Percentiles rank a stretch among this genome's conserved stretches.
Conservation (phyloP, 192 early-diverging fungal species). For the Funneliformis mosseae region DNA sequence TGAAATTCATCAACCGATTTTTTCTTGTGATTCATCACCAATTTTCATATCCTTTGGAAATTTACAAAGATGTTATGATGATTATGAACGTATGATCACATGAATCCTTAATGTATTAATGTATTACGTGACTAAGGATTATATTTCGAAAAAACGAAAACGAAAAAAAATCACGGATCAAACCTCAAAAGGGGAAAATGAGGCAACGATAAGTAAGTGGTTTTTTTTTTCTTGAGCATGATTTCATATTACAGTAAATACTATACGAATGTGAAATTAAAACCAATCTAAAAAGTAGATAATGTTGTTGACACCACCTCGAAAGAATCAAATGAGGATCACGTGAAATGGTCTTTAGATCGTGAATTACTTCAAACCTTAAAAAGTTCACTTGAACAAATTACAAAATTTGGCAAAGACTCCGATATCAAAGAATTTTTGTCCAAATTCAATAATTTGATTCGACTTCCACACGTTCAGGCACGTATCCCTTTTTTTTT, state of each 20-base stretch:
- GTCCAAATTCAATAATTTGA: background rate
- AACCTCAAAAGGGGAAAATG: background rate
- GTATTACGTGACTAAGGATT: background rate
- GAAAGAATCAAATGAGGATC: background rate
- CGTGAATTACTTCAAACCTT: background rate
- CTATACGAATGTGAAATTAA: background rate
- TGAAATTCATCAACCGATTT: background rate
- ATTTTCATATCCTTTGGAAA: background rate
- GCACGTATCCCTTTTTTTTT: background rate
- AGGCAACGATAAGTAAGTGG: background rate
- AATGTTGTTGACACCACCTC: background rate
- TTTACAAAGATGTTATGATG: background rate
- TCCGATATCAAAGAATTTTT: background rate
- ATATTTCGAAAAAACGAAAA: background rate
- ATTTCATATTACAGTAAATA: background rate
- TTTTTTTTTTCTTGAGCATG: background rate
- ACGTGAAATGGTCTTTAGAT: background rate
- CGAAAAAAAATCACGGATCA: background rate
- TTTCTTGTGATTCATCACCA: background rate
- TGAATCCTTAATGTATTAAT: background rate
- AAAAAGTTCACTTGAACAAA: background rate
- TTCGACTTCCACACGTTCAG: background rate
- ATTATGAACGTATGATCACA: background rate
- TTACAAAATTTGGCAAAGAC: background rate
- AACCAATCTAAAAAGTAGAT: background rate